Percentiles rank a stretch among this genome's conserved stretches.
These are phyloP conservation scores for Crithidia acanthocephali DNA, from an alignment of 208 protist genomes.

Conservation along the genomic window DNA sequence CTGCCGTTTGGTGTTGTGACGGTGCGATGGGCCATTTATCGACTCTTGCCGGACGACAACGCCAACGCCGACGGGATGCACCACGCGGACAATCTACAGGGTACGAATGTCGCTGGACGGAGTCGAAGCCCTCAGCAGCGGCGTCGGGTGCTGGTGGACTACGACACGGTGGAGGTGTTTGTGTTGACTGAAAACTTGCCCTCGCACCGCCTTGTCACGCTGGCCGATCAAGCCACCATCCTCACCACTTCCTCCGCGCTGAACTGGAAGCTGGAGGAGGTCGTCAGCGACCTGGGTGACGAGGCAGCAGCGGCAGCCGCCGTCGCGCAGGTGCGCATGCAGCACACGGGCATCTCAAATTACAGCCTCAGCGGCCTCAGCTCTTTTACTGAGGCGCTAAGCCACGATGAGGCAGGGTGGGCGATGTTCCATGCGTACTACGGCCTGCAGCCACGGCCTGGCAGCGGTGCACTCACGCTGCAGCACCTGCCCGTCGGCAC, in stretches of 20 bases:
- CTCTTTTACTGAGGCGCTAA: neutral
- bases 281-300: constrained; percentile 1
- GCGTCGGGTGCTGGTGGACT: constrained; percentile 69
- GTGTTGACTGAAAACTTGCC: constrained; percentile 84
- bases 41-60: constrained; percentile 9
- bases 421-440: constrained; percentile 41
- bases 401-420: constrained; percentile 3
- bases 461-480: constrained; percentile 49
- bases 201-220: constrained; percentile 69
- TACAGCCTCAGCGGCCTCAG: constrained; percentile 24
- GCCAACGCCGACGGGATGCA: neutral
- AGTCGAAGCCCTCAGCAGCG: neutral
- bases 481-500: constrained; percentile 63
- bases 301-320: neutral
- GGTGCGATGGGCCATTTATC: constrained; percentile 85
- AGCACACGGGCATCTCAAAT: constrained; percentile 31
- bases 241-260: constrained; percentile 68
- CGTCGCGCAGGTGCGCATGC: constrained; percentile 15
- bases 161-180: constrained; percentile 69
- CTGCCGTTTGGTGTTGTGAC: constrained; percentile 89
- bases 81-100: neutral
- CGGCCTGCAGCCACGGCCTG: constrained; percentile 40
- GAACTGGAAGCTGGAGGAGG: constrained; percentile 60
- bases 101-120: neutral
- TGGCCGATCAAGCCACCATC: constrained; percentile 64